Percentiles rank a stretch among this genome's conserved stretches.
Evolutionary conservation across 306 rosid species (phyloP).

Genomic region (Trifolium repens): DNA sequence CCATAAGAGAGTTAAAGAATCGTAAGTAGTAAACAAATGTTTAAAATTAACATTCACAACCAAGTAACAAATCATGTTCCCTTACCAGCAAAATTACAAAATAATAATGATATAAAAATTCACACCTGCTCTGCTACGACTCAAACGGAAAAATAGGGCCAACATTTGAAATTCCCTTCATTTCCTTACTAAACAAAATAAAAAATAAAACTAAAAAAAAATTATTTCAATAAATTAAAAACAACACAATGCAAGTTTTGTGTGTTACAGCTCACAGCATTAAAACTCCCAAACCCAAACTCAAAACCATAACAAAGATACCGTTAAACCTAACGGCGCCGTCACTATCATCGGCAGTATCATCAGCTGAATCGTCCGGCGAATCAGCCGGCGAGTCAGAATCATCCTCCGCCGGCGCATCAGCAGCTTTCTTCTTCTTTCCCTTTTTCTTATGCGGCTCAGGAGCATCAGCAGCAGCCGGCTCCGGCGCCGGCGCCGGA

Average conservation of each 20-base stretch:
- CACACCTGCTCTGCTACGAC: conserved; percentile 3
- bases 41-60: conserved; percentile 41
- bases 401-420: conserved; percentile 40
- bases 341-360: conserved; percentile 53
- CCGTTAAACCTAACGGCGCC: conserved; percentile 48
- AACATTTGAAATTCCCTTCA: conserved; percentile 7
- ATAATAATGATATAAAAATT: conserved; percentile 6
- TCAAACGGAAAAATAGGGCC: neutral
- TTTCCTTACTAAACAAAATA: conserved; percentile 39
- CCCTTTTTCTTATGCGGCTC: conserved; percentile 36
- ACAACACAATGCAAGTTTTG: neutral
- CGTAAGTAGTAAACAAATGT: conserved; percentile 13
- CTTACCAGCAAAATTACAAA: conserved; percentile 47
- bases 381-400: conserved; percentile 55
- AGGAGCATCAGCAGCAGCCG: conserved; percentile 61
- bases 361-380: conserved; percentile 62
- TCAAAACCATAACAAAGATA: conserved; percentile 31
- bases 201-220: neutral
- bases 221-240: neutral
- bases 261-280: conserved; percentile 44
- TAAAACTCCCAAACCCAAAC: conserved; percentile 43
- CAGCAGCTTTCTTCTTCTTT: conserved; percentile 37
- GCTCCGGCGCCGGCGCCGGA: conserved; percentile 69
- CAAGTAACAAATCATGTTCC: neutral
- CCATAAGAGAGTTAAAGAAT: neutral